Base-by-base conservation (phyloP, 805 yeast genomes). In the Saccharomycopsis sp. region DNA sequence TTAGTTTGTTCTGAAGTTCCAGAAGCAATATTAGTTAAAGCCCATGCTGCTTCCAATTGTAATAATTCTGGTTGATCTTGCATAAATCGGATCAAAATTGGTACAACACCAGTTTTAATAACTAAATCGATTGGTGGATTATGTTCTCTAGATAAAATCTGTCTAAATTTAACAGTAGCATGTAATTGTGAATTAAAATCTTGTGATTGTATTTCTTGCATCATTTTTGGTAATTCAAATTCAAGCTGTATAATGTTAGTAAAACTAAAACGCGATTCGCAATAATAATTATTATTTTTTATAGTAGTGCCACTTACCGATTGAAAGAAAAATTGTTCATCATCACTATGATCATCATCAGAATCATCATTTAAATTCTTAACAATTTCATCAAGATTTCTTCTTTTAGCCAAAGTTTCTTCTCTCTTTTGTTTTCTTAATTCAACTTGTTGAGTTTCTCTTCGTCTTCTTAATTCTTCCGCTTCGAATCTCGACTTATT, bases 31-130 rank as follows among this genome's bases (percentile, higher is more conserved):
- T 93, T 93, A 41, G 98, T 93, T 55, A 93, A 75, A n/a, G 97
- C 97, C 98, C 98, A 93, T 6, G 98, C 97, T 9, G 97, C 96
- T 70, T 93, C 98, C 57, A 93, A 77, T 67, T 90, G 97, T 56
- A 93, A 73, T 72, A 85, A 78, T 57, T 85, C 88, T 3, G 89
- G 85, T 54, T 85, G 88, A 43, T 76, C 71, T 47, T 74, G 72
- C 88, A 93, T 83, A 56, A 89, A 87, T 56, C 76, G 80, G 44
- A 93, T 96, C 62, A 93, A 75, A 43, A 81, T 80, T 48, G 97
- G 95, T 43, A 93, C 93, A 27, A 90, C 96, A 38, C 97, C 97
- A 43, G 89, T 74, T 61, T 85, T 84, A 53, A 93, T 89, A 28
- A 93, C 97, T 50, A 84, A 68, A 64, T 88, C 94, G 56, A 93